A percentile compares a stretch with the other conserved stretches of the same genome.
These are phyloP conservation scores for Prunus armeniaca DNA, from an alignment of 306 rosid species.

Conservation along the genomic window DNA sequence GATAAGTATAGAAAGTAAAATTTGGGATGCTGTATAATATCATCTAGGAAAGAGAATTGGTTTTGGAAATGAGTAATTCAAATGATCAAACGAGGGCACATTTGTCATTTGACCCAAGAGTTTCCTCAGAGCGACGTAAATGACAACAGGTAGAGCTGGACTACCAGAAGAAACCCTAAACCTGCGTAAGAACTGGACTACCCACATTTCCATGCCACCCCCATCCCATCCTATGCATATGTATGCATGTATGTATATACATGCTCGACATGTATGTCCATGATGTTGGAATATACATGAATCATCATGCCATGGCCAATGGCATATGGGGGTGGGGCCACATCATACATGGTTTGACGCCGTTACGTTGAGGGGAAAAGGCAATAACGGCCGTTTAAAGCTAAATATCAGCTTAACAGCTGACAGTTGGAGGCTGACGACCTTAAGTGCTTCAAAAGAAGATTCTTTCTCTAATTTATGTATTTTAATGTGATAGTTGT, in stretches of 20 bases:
- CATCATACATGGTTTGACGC: constrained; percentile 28
- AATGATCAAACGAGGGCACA: not conserved
- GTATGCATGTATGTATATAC: not conserved
- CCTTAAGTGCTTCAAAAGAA: constrained; percentile 17
- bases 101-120: not conserved
- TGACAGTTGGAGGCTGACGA: constrained; percentile 31
- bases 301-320: constrained; percentile 7
- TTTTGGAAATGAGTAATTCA: not conserved
- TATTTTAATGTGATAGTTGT: not conserved
- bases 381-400: constrained; percentile 35
- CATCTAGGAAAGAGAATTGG: no score
- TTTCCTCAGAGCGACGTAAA: constrained; percentile 19
- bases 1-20: no score
- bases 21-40: no score
- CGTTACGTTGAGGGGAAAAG: constrained; percentile 9
- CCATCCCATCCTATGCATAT: not conserved
- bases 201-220: not conserved
- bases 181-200: not conserved
- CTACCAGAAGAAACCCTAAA: constrained; percentile 27
- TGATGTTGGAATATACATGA: not conserved
- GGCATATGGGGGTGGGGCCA: constrained; percentile 17
- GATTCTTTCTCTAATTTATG: constrained; percentile 30
- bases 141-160: constrained; percentile 9
- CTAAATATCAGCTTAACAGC: constrained; percentile 23
- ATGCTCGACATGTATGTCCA: not conserved